Percentiles rank a stretch among this genome's conserved stretches.
Evolutionary conservation across 345 rosid genomes (phyloP).

Genomic region (Gossypium bickii): DNA sequence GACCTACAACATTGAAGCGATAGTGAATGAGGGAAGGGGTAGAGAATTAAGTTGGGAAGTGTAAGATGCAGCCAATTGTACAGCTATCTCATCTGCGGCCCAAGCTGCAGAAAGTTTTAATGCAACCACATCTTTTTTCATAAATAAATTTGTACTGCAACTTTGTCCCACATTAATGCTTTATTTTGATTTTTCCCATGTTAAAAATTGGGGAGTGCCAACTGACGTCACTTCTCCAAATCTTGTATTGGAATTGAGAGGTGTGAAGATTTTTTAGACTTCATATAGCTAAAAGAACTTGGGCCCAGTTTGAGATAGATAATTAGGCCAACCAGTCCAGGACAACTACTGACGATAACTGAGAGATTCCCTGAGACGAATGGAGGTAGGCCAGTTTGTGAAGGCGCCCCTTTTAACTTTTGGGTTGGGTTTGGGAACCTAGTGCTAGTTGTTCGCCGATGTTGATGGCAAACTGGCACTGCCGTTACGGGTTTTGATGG

Average conservation of each 20-base stretch:
- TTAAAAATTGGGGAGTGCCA: not conserved
- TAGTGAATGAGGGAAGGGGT: not conserved
- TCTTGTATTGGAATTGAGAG: not conserved
- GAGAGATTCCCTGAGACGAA: too few relatives aligned
- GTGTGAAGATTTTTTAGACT: not conserved
- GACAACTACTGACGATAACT: too few relatives aligned
- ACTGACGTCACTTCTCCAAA: not conserved
- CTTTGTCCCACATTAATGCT: not conserved
- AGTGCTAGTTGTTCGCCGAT: too few relatives aligned
- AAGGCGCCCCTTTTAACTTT: too few relatives aligned
- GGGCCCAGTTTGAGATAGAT: not conserved
- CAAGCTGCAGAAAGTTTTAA: not conserved
- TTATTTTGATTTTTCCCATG: not conserved
- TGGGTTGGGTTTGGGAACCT: too few relatives aligned
- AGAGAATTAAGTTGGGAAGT: not conserved
- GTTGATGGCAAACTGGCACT: too few relatives aligned
- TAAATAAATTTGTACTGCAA: not conserved
- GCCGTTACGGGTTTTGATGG: too few relatives aligned
- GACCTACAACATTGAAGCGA: not conserved
- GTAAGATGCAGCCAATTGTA: not conserved
- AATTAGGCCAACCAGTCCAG: not conserved
- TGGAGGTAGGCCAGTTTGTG: too few relatives aligned
- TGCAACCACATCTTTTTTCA: not conserved
- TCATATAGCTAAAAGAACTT: not conserved
- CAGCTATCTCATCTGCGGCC: not conserved